Evolutionary conservation across 352 stramenopile species (phyloP).

Genomic region (Nothophytophthora sp.): DNA sequence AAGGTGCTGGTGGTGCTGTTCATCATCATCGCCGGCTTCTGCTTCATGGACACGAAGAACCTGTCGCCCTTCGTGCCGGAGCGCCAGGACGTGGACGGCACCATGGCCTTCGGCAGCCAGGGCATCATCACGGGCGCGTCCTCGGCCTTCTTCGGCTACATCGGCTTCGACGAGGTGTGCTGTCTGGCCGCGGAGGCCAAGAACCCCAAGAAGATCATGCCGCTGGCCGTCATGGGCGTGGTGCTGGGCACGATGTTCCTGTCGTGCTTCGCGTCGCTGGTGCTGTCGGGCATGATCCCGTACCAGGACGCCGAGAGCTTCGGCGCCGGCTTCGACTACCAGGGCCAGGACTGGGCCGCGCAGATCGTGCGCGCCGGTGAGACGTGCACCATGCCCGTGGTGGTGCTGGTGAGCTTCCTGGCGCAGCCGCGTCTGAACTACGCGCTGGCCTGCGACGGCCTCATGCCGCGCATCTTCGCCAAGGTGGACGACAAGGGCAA

Average conservation of each 20-base stretch:
- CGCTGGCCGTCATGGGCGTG: conserved; percentile 80
- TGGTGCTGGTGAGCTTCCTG: conserved; percentile 91
- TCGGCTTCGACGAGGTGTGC: conserved; percentile 95
- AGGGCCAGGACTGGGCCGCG: conserved; percentile 46
- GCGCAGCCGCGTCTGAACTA: conserved; percentile 93
- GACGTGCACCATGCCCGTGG: too few species aligned
- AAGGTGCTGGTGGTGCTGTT: conserved; percentile 89
- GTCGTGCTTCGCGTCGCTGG: conserved; percentile 74
- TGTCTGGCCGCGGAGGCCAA: conserved; percentile 85
- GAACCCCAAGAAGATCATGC: conserved; percentile 79
- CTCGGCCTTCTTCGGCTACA: conserved; percentile 92
- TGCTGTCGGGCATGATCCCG: conserved; percentile 81
- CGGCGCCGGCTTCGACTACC: conserved; percentile 28
- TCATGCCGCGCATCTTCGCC: conserved; percentile 89
- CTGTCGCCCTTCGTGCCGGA: conserved; percentile 83
- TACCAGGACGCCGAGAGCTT: conserved; percentile 30
- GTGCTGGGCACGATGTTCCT: conserved; percentile 78
- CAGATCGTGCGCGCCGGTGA: too few species aligned
- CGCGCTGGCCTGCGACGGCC: conserved; percentile 90
- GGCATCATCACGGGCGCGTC: conserved; percentile 82
- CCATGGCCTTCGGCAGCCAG: conserved; percentile 36
- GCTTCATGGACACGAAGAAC: conserved; percentile 82
- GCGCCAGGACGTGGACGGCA: conserved; percentile 22
- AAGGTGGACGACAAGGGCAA: conserved; percentile 69
- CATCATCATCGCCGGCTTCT: conserved; percentile 91